A percentile compares a stretch with the other conserved stretches of the same genome.
Conservation (phyloP, 2,329 filamentous ascomycete genomes). For the Sclerotinia sclerotiorum region DNA sequence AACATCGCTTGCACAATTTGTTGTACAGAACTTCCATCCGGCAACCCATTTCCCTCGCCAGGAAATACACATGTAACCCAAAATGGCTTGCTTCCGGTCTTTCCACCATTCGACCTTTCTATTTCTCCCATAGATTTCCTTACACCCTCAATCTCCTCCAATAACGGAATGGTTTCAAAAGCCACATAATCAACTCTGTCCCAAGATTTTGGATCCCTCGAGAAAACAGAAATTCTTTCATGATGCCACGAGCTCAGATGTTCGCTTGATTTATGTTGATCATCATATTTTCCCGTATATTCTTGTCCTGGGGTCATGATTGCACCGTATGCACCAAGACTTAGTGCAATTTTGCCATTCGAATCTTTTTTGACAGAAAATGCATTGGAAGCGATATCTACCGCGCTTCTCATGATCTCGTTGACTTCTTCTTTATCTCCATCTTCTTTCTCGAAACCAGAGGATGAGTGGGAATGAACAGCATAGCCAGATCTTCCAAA, state of each 20-base stretch:
- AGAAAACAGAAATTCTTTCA: conserved; percentile 54
- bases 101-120: background rate
- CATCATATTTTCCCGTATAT: conserved; percentile 62
- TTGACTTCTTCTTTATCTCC: conserved; percentile 44
- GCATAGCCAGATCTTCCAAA: conserved; percentile 43
- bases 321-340: conserved; percentile 66
- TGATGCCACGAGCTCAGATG: conserved; percentile 57
- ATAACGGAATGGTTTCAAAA: conserved; percentile 65
- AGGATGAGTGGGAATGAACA: conserved; percentile 8
- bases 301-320: conserved; percentile 65
- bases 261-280: conserved; percentile 45
- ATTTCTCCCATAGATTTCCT: conserved; percentile 44
- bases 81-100: conserved; percentile 34
- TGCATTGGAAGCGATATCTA: conserved; percentile 43
- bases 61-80: conserved; percentile 67
- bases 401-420: conserved; percentile 44
- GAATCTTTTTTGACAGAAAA: conserved; percentile 28
- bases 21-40: conserved; percentile 54
- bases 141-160: conserved; percentile 61
- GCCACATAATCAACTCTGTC: conserved; percentile 53
- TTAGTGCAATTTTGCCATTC: conserved; percentile 50
- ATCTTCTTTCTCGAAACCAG: background rate
- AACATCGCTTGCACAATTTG: conserved; percentile 46
- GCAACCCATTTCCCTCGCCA: conserved; percentile 51
- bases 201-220: conserved; percentile 29